Evolutionary conservation across 345 rosid species (phyloP), one percentile per base, ranked within the genome.

Genomic region (Gossypium herbaceum): DNA sequence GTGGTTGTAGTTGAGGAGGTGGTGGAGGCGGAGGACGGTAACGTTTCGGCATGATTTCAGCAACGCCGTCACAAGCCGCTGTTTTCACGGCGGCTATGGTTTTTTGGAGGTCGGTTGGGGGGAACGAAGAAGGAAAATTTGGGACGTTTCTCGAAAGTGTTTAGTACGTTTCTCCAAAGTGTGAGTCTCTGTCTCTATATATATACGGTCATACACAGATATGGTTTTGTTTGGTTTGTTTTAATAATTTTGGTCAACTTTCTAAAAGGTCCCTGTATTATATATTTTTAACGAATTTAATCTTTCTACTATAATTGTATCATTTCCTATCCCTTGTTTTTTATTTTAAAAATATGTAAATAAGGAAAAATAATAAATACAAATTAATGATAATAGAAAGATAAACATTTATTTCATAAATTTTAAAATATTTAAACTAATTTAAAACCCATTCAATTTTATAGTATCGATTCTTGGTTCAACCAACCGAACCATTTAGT

Each of bases 21-120:
- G 51, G 79, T 7, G 79, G 80, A 27, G 82, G 81, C 24, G 79
- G 81, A 19, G 82, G 82, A 19, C 80, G 74, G 81, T 75, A 79
- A 59, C 47, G 63, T 29, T 20, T 63, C 19, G 41, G 3, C 62
- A 66, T 65, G 27, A 10, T 16, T 27, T 34, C 41, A 1, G 41
- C 56, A 41, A 64, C 9, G 41, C 16, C 9, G 5, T 7, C 7
- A 7, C 20, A 22, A 20, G 47, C 41, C 25, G 41, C 57, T 17
- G 59, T n/a, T 12, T 17, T 1, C 12, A 22, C 45, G 67, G 68
- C 39, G 66, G 75, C 75, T 81, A 75, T 73, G 6, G 70, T 69
- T 34, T 34, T 6, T 34, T 34, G 41, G 41, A 34, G 41, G 41
- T 34, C 41, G 41, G 41, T 34, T 5, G 74, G 57, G 44, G 44